Conservation (phyloP, 108 stramenopile species). For the Bacterosira constricta region DNA sequence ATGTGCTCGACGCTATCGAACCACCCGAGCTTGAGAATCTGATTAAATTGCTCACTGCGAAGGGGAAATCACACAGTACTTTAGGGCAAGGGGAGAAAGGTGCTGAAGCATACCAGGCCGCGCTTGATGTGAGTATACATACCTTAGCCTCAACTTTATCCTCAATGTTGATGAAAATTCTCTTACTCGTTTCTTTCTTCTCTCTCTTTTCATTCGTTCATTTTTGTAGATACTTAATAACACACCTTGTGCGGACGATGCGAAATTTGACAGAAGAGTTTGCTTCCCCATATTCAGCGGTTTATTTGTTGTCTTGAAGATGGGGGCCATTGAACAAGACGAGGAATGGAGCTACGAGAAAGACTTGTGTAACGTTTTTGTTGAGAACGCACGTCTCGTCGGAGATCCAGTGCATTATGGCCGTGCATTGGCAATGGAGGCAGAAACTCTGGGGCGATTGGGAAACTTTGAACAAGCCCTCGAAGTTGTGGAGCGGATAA, state of each 20-base stretch:
- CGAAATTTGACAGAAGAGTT: conserved; percentile 55
- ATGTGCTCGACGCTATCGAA: conserved; percentile 40
- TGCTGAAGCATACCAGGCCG: conserved; percentile 39
- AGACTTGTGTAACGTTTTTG: conserved; percentile 52
- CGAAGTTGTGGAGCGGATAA: conserved; percentile 39
- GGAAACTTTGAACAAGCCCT: conserved; percentile 62
- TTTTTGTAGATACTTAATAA: conserved; percentile 50
- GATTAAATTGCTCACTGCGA: conserved; percentile 38
- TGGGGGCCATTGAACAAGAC: conserved; percentile 55
- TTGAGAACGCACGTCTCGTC: conserved; percentile 57
- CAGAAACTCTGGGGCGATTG: conserved; percentile 55
- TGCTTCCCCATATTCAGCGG: conserved; percentile 70
- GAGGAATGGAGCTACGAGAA: conserved; percentile 51
- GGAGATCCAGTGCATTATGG: conserved; percentile 62
- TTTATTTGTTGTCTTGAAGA: conserved; percentile 54
- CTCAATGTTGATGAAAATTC: background rate
- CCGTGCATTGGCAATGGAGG: conserved; percentile 69
- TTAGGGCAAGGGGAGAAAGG: conserved; percentile 30
- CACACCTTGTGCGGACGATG: conserved; percentile 26
- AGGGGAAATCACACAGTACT: conserved; percentile 40
- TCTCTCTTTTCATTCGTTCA: background rate
- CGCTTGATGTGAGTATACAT: conserved; percentile 44
- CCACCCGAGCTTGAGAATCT: conserved; percentile 38
- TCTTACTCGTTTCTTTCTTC: background rate
- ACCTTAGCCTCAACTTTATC: background rate